Percentiles rank a stretch among this genome's conserved stretches.
These are phyloP conservation scores for Nothophytophthora sp. DNA, from an alignment of 352 stramenopile species.

Conservation along the genomic window DNA sequence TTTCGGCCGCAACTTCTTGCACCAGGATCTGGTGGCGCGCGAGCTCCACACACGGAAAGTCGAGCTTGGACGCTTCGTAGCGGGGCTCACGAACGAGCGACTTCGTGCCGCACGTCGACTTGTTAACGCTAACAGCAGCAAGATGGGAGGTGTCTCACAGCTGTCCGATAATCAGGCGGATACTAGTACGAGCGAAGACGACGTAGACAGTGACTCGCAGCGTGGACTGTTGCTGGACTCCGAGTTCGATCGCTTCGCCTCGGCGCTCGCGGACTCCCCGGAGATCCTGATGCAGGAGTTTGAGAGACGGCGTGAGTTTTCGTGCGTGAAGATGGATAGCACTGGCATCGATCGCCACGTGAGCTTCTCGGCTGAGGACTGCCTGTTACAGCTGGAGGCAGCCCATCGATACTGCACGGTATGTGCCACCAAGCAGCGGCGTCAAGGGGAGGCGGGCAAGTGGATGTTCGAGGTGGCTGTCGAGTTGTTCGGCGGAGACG, in stretches of 20 bases:
- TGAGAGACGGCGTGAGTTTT: conserved; percentile 61
- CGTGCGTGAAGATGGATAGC: conserved; percentile 73
- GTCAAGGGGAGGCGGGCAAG: conserved; percentile 67
- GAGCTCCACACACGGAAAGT: conserved; percentile 70
- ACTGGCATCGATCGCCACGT: conserved; percentile 48
- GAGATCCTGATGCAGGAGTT: conserved; percentile 67
- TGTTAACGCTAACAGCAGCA: conserved; percentile 2
- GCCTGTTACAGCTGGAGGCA: conserved; percentile 63
- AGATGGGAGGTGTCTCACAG: not conserved
- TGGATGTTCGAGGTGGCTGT: conserved; percentile 82
- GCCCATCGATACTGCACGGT: conserved; percentile 74
- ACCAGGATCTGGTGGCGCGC: conserved; percentile 56
- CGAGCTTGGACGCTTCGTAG: conserved; percentile 52
- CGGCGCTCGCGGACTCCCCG: conserved; percentile 48
- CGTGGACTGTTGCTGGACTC: conserved; percentile 21
- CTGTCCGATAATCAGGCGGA: conserved; percentile 7
- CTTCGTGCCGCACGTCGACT: conserved; percentile 41
- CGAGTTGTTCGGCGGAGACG: conserved; percentile 56
- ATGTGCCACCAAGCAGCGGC: conserved; percentile 66
- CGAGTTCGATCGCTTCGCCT: conserved; percentile 36
- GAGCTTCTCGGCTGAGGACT: conserved; percentile 83
- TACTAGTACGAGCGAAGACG: not conserved
- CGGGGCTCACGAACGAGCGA: conserved; percentile 58
- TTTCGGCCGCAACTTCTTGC: conserved; percentile 45
- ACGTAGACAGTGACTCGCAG: not conserved